A percentile compares a stretch with the other conserved stretches of the same genome.
These are phyloP conservation scores for Candida bentonensis DNA, from an alignment of 805 yeast genomes.

Conservation along the genomic window DNA sequence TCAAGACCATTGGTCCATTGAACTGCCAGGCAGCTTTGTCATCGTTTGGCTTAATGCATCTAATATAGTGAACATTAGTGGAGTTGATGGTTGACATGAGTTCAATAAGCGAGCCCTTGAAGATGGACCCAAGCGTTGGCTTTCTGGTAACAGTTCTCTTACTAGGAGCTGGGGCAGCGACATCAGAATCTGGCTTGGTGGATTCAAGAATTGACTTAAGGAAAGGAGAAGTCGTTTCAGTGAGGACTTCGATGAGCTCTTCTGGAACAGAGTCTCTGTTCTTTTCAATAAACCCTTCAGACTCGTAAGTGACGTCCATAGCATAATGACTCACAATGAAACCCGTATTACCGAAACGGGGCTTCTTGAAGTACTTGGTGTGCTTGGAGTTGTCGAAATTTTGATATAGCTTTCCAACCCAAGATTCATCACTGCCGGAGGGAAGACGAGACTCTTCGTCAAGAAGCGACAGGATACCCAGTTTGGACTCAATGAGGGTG, in stretches of 20 bases:
- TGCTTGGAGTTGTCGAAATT: constrained; percentile 69
- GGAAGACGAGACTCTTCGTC: constrained; percentile 96
- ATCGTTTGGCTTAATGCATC: constrained; percentile 96
- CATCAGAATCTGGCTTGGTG: constrained; percentile 18
- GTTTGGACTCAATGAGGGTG: constrained; percentile 71
- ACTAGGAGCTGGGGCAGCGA: constrained; percentile 24
- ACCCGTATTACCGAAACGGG: constrained; percentile 84
- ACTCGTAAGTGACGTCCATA: constrained; percentile 79
- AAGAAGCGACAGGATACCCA: constrained; percentile 75
- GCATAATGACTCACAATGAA: constrained; percentile 91
- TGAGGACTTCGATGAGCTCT: constrained; percentile 79
- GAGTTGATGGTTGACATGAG: constrained; percentile 86
- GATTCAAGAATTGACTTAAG: constrained; percentile 46
- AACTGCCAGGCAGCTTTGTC: constrained; percentile 91
- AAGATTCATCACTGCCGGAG: constrained; percentile 81
- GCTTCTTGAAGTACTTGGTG: constrained; percentile 70
- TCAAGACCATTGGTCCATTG: constrained; percentile 86
- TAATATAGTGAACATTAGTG: constrained; percentile 90
- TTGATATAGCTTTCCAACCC: constrained; percentile 82
- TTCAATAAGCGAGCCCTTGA: constrained; percentile 83
- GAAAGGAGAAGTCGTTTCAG: constrained; percentile 51
- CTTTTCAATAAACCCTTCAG: constrained; percentile 92
- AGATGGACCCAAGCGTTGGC: constrained; percentile 90
- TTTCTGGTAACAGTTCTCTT: constrained; percentile 44
- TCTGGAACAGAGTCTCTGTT: constrained; percentile 96